phyloP scores from a whole-genome alignment of 768 basidiomycete genomes.

The Trametopsis cervina region DNA sequence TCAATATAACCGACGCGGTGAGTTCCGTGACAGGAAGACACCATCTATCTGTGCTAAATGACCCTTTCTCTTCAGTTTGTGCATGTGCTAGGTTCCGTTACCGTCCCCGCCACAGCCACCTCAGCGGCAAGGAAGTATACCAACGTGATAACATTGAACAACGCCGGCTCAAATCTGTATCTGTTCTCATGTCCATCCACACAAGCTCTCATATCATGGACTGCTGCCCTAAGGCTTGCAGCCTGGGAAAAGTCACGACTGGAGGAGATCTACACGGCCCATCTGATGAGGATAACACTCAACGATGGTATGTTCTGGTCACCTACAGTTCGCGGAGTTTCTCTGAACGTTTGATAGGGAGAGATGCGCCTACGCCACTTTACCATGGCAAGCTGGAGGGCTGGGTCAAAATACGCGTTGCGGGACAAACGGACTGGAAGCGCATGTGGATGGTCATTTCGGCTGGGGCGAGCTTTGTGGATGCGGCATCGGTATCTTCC shows the following conservation, averaged over 20 bases:
- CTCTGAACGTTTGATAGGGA: conserved; percentile 24
- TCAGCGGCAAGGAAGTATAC: conserved; percentile 51
- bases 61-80: conserved; percentile 56
- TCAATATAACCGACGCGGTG: conserved; percentile 86
- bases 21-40: too few relatives aligned
- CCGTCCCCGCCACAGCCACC: conserved; percentile 46
- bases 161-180: conserved; percentile 85
- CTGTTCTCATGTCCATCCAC: conserved; percentile 81
- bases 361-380: conserved; percentile 55
- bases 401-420: conserved; percentile 82
- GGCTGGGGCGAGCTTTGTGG: conserved; percentile 31
- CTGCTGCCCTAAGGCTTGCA: conserved; percentile 81
- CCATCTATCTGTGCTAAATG: too few relatives aligned
- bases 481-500: conserved; percentile 21
- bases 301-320: conserved; percentile 33
- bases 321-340: neutral
- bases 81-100: conserved; percentile 70
- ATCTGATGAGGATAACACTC: conserved; percentile 78
- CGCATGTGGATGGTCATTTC: conserved; percentile 77
- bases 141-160: conserved; percentile 88
- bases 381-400: conserved; percentile 78
- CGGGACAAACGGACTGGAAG: conserved; percentile 99
- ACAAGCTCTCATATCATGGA: conserved; percentile 76
- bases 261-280: conserved; percentile 96
- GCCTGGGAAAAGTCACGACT: conserved; percentile 94